phyloP scores from a whole-genome alignment of 2,329 filamentous ascomycete species.

The Hortaea werneckii region DNA sequence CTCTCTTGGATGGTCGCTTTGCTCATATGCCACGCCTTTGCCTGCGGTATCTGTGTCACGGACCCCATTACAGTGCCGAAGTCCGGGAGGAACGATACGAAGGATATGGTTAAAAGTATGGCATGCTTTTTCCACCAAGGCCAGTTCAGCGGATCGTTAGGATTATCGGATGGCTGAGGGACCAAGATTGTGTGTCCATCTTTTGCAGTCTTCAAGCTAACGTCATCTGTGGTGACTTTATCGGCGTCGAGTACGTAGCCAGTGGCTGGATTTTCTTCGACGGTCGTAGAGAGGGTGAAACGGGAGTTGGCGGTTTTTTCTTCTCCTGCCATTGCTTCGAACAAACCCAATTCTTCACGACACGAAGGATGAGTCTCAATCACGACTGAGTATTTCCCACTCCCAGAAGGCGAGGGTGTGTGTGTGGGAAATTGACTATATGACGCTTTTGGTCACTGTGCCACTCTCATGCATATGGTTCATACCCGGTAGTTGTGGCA shows the following conservation, averaged over 20 bases:
- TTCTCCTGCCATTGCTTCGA: no score
- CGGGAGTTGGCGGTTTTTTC: no score
- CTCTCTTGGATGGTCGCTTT: background rate
- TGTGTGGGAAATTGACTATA: no score
- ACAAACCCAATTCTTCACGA: no score
- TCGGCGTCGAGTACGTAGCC: conserved; percentile 8
- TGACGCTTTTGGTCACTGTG: no score
- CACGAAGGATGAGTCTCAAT: no score
- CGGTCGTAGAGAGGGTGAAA: background rate
- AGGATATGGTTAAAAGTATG: conserved; percentile 28
- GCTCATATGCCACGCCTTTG: background rate
- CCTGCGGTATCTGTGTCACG: conserved; percentile 31
- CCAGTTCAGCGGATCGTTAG: conserved; percentile 15
- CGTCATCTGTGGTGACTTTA: background rate
- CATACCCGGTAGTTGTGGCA: no score
- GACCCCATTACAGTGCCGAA: conserved; percentile 33
- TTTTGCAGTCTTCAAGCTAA: conserved; percentile 3
- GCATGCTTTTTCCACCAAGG: conserved; percentile 29
- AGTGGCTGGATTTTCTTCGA: background rate
- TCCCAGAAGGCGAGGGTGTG: no score
- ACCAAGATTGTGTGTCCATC: conserved; percentile 10
- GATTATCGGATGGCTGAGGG: conserved; percentile 8
- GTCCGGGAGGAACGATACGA: conserved; percentile 24
- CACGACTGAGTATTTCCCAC: no score
- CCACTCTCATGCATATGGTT: no score